Base-by-base conservation (phyloP, 1,139 yeast species). In the Saccharomyces hybrid region DNA sequence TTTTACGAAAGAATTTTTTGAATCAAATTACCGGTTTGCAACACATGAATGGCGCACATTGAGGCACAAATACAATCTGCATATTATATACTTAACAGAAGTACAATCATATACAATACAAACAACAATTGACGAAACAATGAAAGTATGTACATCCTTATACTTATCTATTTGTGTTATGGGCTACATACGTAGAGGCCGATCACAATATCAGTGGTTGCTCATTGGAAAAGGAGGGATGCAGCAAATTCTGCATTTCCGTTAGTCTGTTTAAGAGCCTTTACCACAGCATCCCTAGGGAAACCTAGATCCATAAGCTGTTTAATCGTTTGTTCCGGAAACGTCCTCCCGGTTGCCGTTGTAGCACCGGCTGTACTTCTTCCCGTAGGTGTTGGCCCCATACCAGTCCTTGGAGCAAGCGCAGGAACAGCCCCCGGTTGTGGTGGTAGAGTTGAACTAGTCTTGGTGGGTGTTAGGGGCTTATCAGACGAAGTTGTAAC, bases 171-270 rank as follows among this genome's bases (percentile, higher is more conserved):
- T 32, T 32, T 32, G 6, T 8, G 16, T 32, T n/a, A n/a, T n/a
- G 38, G 3, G 8, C 38, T 32, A 32, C 6, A 5, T 11, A n/a
- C 6, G 14, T n/a, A n/a, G 8, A 32, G 8, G 38, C 16, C 8
- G 14, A 5, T 14, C 16, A 32, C 38, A 32, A 32, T n/a, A 32
- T 32, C 38, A 8, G 38, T 38, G 3, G 9, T 19, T 38, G 44
- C 13, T 38, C 26, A 63, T 50, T 60, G 64, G 57, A 88, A 88
- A 53, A 89, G 73, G 48, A 86, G 64, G 0, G 95, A 82, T 0
- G 97, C 97, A 0, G 98, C 98, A 61, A 84, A 64, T 52, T 91
- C 97, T 0, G 86, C 81, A 64, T 90, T 86, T 2, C 97, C 96
- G 31, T 78, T 75, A 1, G 95, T 80, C 54, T 76, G 78, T 48